These are phyloP conservation scores for Gnetum montanum DNA, from an alignment of 75 land plant species.

Conservation along the genomic window DNA sequence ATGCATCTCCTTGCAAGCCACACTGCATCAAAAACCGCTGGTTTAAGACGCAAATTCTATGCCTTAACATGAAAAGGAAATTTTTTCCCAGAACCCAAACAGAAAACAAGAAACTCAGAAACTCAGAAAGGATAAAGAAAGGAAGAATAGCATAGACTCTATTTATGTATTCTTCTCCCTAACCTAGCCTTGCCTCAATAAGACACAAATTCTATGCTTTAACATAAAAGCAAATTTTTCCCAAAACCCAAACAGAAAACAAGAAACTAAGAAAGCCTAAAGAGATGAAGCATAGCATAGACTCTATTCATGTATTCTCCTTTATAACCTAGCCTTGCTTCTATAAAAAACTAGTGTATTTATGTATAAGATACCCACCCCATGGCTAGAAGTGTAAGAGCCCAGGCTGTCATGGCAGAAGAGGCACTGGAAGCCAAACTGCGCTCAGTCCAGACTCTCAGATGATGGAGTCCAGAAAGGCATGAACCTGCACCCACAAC, in stretches of 20 bases:
- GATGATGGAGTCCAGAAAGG: conserved; percentile 44
- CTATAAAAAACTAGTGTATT: too few species aligned
- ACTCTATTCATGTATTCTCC: too few species aligned
- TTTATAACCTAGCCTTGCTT: too few species aligned
- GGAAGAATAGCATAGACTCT: background rate
- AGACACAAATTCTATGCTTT: too few species aligned
- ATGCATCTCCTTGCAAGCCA: conserved; percentile 76
- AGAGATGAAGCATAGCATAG: too few species aligned
- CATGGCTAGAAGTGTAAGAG: conserved; percentile 68
- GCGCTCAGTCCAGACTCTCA: conserved; percentile 36
- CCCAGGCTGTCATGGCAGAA: conserved; percentile 60
- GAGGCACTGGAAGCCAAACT: conserved; percentile 50
- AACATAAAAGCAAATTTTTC: too few species aligned
- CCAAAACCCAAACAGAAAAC: background rate
- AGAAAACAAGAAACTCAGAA: background rate
- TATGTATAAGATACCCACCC: conserved; percentile 26
- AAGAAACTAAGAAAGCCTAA: background rate
- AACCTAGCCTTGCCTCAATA: too few species aligned
- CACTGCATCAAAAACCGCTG: conserved; percentile 21
- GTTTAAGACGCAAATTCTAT: too few species aligned
- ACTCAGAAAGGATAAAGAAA: background rate
- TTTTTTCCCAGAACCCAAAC: background rate
- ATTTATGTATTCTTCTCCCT: background rate
- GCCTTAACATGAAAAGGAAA: too few species aligned
- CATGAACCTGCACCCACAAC: conserved; percentile 56